Evolutionary conservation across 1,284 basidiomycete genomes (phyloP).

Genomic region (Cryptococcus sp.): DNA sequence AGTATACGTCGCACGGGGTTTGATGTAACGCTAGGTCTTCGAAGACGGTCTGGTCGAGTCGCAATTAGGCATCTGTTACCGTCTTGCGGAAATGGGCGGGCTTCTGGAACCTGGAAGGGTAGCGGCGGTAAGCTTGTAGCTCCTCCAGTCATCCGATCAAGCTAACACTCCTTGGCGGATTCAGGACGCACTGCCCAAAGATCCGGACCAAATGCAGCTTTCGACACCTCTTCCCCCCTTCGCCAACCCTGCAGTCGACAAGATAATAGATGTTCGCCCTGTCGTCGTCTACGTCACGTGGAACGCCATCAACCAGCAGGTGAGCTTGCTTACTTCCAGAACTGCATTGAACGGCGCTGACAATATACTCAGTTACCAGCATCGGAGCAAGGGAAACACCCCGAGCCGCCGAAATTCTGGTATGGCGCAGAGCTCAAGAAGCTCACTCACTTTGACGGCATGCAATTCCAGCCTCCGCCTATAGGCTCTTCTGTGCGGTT

Average conservation of each 20-base stretch:
- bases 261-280: constrained; percentile 67
- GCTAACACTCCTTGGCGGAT: constrained; percentile 4
- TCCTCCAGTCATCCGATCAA: background rate
- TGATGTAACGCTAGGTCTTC: constrained; percentile 64
- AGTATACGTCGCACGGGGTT: background rate
- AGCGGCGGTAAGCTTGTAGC: constrained; percentile 26
- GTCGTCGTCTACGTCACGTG: constrained; percentile 79
- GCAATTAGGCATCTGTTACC: constrained; percentile 62
- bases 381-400: constrained; percentile 60
- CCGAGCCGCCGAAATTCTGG: constrained; percentile 76
- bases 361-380: constrained; percentile 60
- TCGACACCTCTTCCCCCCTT: constrained; percentile 23
- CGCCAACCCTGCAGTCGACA: constrained; percentile 30
- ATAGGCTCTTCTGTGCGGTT: constrained; percentile 51
- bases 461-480: constrained; percentile 35
- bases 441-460: constrained; percentile 63
- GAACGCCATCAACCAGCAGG: constrained; percentile 85
- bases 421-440: constrained; percentile 64
- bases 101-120: constrained; percentile 36
- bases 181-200: constrained; percentile 28
- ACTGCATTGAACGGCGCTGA: constrained; percentile 8
- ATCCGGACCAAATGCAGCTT: constrained; percentile 40
- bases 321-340: constrained; percentile 48
- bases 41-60: constrained; percentile 73
- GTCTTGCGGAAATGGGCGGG: constrained; percentile 66